Conservation (phyloP, 139 green algal species). For the Tetradesmus lagerheimii region DNA sequence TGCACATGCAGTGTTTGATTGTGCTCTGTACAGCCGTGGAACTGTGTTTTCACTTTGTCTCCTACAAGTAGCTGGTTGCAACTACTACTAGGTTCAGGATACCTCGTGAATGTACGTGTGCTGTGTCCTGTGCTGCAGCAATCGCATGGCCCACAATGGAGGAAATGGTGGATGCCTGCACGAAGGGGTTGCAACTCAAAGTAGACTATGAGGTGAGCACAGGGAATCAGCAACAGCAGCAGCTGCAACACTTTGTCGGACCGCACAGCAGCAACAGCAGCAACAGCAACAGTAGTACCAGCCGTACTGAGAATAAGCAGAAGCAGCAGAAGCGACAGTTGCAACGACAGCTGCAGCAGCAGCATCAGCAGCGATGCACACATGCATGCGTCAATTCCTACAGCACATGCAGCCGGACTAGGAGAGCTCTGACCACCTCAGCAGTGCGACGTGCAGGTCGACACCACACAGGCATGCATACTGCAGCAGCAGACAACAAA, state of each 20-base stretch:
- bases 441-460: too few relatives aligned
- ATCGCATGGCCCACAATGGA: not conserved
- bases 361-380: not conserved
- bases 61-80: not conserved
- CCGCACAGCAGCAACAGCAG: too few relatives aligned
- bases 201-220: not conserved
- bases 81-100: not conserved
- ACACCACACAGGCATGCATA: too few relatives aligned
- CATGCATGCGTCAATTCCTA: too few relatives aligned
- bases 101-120: not conserved
- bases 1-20: not conserved
- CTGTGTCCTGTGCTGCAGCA: not conserved
- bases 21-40: too few relatives aligned
- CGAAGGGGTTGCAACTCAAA: not conserved
- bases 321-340: not conserved
- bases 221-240: not conserved
- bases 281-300: too few relatives aligned
- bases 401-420: too few relatives aligned
- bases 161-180: constrained; percentile 16
- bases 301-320: too few relatives aligned
- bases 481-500: too few relatives aligned
- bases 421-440: too few relatives aligned
- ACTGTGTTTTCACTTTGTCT: not conserved
- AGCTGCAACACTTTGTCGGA: too few relatives aligned
- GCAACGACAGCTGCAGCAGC: not conserved